Base-by-base conservation (phyloP, 2,329 filamentous ascomycete species). In the Cercospora berteroae region DNA sequence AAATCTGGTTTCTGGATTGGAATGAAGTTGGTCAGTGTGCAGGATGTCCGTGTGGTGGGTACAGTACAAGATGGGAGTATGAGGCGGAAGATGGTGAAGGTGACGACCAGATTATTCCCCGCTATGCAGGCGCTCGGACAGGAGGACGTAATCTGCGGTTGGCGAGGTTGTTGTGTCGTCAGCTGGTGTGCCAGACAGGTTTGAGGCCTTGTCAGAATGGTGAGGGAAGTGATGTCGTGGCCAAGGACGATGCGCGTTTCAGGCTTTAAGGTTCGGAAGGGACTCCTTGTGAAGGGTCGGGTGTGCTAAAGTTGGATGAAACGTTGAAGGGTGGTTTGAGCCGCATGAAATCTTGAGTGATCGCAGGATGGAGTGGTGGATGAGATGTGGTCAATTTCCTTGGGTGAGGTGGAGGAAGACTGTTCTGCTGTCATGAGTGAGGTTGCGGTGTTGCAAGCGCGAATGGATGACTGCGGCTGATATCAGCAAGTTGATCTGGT, bases 181-280 rank as follows among this genome's bases (percentile, higher is more conserved):
- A 64, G 61, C 50, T 42, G 23, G 2, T 58, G 52, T 58, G 23
- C 36, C 59, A 61, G 59, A 29, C 59, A 61, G 52, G 60, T 63
- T 31, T 55, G 44, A 63, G 60, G 23, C 60, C 42, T 52, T 36
- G 31, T 29, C 8, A n/a, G 29, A 42, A n/a, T n/a, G 48, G 48
- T 55, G 55, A 18, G 18, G 31, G 44, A 63, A 56, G 31, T 25
- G 50, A 63, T 33, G 50, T 42, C 39, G 52, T n/a, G 18, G 55
- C 33, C 62, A 59, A 59, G 62, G 62, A 44, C 20, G 31, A 39
- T 39, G 27, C 25, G 48, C 61, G 61, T 57, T 58, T 64, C 61
- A 36, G 27, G 16, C 52, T 25, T 20, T 12, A 64, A 64, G 52
- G 50, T 64, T 55, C 36, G 48, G 23, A 57, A 48, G 52, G 61